A percentile compares a stretch with the other conserved stretches of the same genome.
phyloP scores from a whole-genome alignment of 2,329 filamentous ascomycete species.

The Immersiporthe knoxdaviesiana region DNA sequence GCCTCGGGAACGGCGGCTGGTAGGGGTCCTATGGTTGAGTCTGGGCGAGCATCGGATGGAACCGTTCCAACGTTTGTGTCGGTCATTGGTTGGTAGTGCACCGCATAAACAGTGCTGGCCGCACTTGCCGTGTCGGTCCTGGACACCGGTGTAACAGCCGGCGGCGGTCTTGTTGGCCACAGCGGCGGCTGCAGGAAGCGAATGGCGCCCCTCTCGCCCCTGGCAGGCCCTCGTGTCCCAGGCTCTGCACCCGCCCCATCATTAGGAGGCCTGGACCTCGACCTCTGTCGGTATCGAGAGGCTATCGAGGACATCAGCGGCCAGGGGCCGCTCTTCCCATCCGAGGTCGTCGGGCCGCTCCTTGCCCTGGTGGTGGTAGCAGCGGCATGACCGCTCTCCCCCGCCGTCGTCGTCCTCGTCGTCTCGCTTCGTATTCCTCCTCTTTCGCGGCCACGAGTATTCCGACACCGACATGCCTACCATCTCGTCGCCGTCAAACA shows the following conservation, averaged over 20 bases:
- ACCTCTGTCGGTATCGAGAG: conserved; percentile 40
- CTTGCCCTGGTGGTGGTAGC: conserved; percentile 21
- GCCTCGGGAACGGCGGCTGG: conserved; percentile 38
- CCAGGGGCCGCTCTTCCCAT: conserved; percentile 43
- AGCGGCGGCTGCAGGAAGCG: conserved; percentile 52
- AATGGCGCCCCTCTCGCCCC: conserved; percentile 33
- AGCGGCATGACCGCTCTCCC: conserved; percentile 33
- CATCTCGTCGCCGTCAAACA: conserved; percentile 95
- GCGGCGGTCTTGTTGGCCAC: conserved; percentile 60
- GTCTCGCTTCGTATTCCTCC: conserved; percentile 37
- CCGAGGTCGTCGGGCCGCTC: conserved; percentile 30
- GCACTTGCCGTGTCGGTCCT: conserved; percentile 66
- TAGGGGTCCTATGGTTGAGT: conserved; percentile 22
- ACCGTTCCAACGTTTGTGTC: conserved; percentile 52
- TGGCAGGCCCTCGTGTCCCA: conserved; percentile 31
- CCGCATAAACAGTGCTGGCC: conserved; percentile 66
- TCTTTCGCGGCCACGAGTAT: conserved; percentile 49
- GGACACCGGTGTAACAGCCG: conserved; percentile 60
- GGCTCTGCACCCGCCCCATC: conserved; percentile 28
- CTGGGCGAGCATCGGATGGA: conserved; percentile 42
- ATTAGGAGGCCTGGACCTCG: conserved; percentile 34
- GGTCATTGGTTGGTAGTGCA: conserved; percentile 62
- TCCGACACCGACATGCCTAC: conserved; percentile 65
- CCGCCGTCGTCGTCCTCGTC: conserved; percentile 39
- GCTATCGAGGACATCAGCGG: conserved; percentile 46